Base-by-base conservation (phyloP, 2,329 filamentous ascomycete species). In the Thielaviopsis populi region DNA sequence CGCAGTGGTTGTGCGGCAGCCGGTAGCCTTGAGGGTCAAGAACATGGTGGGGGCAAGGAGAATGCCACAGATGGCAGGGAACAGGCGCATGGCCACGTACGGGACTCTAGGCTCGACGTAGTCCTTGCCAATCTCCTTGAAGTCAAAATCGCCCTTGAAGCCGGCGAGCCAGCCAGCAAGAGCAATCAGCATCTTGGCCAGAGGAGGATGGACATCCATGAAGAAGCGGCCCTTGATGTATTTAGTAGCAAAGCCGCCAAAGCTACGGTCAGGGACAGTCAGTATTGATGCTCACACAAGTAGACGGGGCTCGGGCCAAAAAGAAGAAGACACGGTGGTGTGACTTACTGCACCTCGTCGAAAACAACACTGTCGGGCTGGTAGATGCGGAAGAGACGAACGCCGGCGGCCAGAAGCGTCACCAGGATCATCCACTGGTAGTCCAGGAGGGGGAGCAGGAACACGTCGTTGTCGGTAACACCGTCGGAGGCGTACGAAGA, bases 191-290 rank as follows among this genome's bases (percentile, higher is more conserved):
- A 99, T 84, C 79, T 99, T 99, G 69, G 94, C 94, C 66, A 99
- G 81, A 56, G 94, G 94, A 40, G 94, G 94, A 73, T 99, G 94
- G n/a, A 99, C 94, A 73, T 99, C 94, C 94, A 99, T 99, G 76
- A 99, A 99, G 82, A 99, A 99, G 74, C 82, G 87, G 72, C 94
- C 94, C 80, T 99, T 97, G 81, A 99, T 97, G 75, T 99, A 99
- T 76, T 99, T 99, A 70, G 88, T 90, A 68, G 94, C 94, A 73
- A 99, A 99, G 59, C 94, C 94, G 74, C 94, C 94, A 74, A 99
- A 99, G 77, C 91, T 96, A 71, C 68, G 30, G 59, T 50, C 30
- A 63, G 61, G 30, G 59, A 50, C 30, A 63, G 61, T 43, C 30
- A 62, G 61, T 41, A 48, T 33, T 3, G 48, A n/a, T 37, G 17